Evolutionary conservation across 352 stramenopile genomes (phyloP).

Genomic region (Phytophthora sansomeana): DNA sequence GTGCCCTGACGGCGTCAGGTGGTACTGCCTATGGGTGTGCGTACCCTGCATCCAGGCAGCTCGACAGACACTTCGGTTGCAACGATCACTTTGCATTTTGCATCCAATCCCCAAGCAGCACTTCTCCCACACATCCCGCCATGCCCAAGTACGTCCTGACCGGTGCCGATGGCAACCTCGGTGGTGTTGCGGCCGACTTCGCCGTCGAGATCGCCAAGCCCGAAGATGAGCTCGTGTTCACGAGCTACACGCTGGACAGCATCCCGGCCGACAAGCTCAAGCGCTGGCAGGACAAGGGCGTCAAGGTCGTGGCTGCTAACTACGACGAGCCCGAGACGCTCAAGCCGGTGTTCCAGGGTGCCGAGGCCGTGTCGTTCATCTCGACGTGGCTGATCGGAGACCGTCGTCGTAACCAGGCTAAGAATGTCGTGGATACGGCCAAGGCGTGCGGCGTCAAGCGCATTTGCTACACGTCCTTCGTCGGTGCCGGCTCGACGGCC

Average conservation of each 20-base stretch:
- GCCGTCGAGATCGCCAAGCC: slow-evolving; percentile 34
- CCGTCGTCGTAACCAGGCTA: slow-evolving; percentile 31
- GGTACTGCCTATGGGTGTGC: no score
- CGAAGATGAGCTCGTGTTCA: slow-evolving; percentile 37
- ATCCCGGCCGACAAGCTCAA: slow-evolving; percentile 28
- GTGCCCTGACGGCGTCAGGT: no score
- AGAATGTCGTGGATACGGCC: slow-evolving; percentile 27
- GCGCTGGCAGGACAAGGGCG: slow-evolving; percentile 28
- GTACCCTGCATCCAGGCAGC: no score
- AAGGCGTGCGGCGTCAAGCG: slow-evolving; percentile 33
- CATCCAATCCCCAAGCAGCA: no score
- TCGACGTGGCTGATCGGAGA: slow-evolving; percentile 41
- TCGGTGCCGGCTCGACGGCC: slow-evolving; percentile 23
- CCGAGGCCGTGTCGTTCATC: slow-evolving; percentile 27
- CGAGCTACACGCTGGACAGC: slow-evolving; percentile 33
- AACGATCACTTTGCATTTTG: no score
- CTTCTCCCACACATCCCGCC: no score
- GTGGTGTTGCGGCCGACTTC: slow-evolving; percentile 32
- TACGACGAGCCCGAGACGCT: slow-evolving; percentile 39
- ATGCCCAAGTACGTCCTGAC: slow-evolving; percentile 41
- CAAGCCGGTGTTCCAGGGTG: slow-evolving; percentile 31
- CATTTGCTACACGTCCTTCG: slow-evolving; percentile 33
- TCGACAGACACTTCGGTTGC: no score
- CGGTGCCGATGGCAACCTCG: slow-evolving; percentile 34
- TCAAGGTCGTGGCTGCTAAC: slow-evolving; percentile 27